Evolutionary conservation across 2,329 filamentous ascomycete species (phyloP), one percentile per base, ranked within the genome.

Genomic region (Pezicula radicicola): DNA sequence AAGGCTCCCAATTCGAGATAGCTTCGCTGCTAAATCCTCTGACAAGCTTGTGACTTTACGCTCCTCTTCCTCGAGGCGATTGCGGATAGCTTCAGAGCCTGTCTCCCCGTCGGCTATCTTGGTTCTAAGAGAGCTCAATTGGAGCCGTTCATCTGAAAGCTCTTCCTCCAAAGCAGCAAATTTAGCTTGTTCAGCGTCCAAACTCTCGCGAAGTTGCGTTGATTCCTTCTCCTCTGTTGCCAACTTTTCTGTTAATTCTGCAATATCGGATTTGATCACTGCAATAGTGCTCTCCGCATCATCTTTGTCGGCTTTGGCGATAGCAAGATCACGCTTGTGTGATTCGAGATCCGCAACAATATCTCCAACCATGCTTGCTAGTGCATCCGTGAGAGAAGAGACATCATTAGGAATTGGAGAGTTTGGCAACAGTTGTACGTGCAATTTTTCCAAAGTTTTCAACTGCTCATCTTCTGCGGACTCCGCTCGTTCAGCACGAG

Each of bases 41-140:
- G 83, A 80, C 27, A 96, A 72, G 12, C 76, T 77, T 19, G 80
- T 79, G 4, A 89, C 80, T 67, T 84, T 89, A 52, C 75, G 76
- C 68, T 96, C 90, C 62, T 91, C 87, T 52, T 90, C 88, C 40
- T 86, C 83, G 3, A 95, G 77, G 50, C 85, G 82, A 68, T 86
- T 87, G 50, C 88, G 84, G 50, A 96, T 72, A 27, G 83, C 84
- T 68, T 92, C 89, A 0, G 90, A 91, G 5, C 91, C 91, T 3
- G 85, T 91, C 68, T 94, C 90, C 15, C 90, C 91, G 57, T 92
- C 88, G 1, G 88, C 83, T 64, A 96, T 85, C 66, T 87, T 88
- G 15, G 76, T 74, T 51, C 89, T 83, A 19, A 96, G 73, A 27
- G 80, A 75, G 52, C 78, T 80, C 19, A 96, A 76, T 60, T 94